Percentiles rank a stretch among this genome's conserved stretches.
Evolutionary conservation across 1,139 yeast genomes (phyloP).

Genomic region (Scheffersomyces stambukii): DNA sequence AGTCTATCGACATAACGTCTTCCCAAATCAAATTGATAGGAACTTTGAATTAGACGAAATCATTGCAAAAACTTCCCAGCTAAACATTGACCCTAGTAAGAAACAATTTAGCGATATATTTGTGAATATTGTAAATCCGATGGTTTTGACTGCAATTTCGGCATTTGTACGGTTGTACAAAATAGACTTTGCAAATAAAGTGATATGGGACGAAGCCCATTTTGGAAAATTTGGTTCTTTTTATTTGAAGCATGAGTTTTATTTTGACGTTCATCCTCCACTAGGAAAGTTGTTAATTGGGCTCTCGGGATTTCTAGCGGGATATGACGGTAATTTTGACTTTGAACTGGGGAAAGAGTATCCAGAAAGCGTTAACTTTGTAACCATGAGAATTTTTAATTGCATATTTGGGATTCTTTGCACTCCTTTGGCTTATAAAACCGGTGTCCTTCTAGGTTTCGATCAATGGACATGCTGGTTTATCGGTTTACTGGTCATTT

Average conservation of each 20-base stretch:
- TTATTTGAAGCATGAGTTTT: conserved; percentile 61
- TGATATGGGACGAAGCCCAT: conserved; percentile 97
- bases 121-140: conserved; percentile 24
- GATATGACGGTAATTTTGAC: conserved; percentile 60
- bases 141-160: conserved; percentile 51
- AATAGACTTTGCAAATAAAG: conserved; percentile 59
- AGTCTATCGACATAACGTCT: no score
- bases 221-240: conserved; percentile 67
- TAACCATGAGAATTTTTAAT: conserved; percentile 63
- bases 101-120: conserved; percentile 9
- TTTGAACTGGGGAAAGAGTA: conserved; percentile 59
- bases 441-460: conserved; percentile 50
- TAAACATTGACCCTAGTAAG: conserved; percentile 13
- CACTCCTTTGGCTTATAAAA: conserved; percentile 61
- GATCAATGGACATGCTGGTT: conserved; percentile 46
- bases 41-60: conserved; percentile 26
- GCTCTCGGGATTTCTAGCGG: conserved; percentile 62
- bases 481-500: conserved; percentile 54
- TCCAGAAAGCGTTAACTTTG: conserved; percentile 53
- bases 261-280: conserved; percentile 80
- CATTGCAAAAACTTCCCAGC: conserved; percentile 22
- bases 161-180: conserved; percentile 64
- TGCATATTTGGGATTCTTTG: conserved; percentile 59
- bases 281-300: conserved; percentile 70
- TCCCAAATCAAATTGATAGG: no score